These are phyloP conservation scores for Escovopsis weberi DNA, from an alignment of 2,329 filamentous ascomycete genomes.

Conservation along the genomic window DNA sequence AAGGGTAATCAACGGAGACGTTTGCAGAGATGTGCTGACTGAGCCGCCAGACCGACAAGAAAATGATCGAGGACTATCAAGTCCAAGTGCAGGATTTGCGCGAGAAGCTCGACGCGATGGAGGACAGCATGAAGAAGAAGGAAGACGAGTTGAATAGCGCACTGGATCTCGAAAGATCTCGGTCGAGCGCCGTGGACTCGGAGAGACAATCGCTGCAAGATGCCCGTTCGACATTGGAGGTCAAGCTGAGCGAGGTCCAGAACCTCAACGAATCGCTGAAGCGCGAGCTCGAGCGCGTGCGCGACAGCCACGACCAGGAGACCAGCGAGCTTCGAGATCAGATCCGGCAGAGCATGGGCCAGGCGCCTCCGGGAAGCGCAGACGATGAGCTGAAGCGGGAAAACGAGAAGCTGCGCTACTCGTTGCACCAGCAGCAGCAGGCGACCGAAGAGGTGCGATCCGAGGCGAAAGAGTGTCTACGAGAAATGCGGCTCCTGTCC, in stretches of 20 bases:
- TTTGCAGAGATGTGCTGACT: conserved; percentile 6
- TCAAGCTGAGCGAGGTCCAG: conserved; percentile 58
- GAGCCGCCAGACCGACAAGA: conserved; percentile 45
- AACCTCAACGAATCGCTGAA: conserved; percentile 67
- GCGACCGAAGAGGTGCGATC: conserved; percentile 76
- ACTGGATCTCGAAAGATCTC: conserved; percentile 43
- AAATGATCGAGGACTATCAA: conserved; percentile 66
- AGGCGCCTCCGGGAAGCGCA: conserved; percentile 14
- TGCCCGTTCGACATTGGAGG: conserved; percentile 52
- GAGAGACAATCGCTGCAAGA: conserved; percentile 62
- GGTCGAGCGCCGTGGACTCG: conserved; percentile 33
- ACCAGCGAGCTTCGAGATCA: conserved; percentile 49
- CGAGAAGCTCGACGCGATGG: conserved; percentile 57
- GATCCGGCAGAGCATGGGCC: conserved; percentile 20
- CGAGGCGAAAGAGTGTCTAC: conserved; percentile 69
- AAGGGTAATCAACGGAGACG: too few relatives aligned
- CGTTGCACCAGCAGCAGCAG: conserved; percentile 59
- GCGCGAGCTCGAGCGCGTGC: conserved; percentile 61
- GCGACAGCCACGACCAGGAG: conserved; percentile 50
- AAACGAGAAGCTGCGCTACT: conserved; percentile 52
- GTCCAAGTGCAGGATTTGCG: conserved; percentile 60
- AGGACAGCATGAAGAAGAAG: conserved; percentile 53
- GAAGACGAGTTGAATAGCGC: conserved; percentile 52
- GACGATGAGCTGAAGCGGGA: conserved; percentile 48
- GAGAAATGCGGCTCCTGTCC: conserved; percentile 80